Evolutionary conservation across 208 protist genomes (phyloP).

Genomic region (Novymonas esmeraldas): DNA sequence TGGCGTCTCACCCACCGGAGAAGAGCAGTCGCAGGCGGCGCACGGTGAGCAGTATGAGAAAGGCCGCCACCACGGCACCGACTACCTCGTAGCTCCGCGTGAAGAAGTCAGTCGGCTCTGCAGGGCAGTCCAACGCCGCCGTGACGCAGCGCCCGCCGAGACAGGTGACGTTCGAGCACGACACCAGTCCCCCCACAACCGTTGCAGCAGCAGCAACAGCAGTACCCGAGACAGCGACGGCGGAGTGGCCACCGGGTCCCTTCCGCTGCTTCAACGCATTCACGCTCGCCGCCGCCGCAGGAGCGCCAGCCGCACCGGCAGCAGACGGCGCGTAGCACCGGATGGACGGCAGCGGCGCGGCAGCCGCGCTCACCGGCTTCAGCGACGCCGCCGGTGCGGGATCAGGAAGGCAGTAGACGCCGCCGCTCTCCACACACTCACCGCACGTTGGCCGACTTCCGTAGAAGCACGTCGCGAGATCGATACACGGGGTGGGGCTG

Average conservation of each 20-base stretch:
- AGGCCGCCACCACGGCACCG: background rate
- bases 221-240: no score
- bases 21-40: constrained; percentile 9
- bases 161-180: constrained; percentile 5
- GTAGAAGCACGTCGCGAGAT: constrained; percentile 49
- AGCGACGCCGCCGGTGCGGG: background rate
- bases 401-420: constrained; percentile 37
- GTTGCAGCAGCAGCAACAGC: background rate
- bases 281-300: no score
- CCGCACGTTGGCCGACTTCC: constrained; percentile 36
- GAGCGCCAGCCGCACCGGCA: background rate
- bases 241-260: no score
- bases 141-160: constrained; percentile 11
- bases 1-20: no score
- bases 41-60: background rate
- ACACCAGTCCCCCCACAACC: background rate
- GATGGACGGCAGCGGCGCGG: background rate
- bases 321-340: constrained; percentile 39
- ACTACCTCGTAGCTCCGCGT: constrained; percentile 20
- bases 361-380: background rate
- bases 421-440: constrained; percentile 44
- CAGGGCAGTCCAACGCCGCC: constrained; percentile 6
- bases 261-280: no score
- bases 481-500: constrained; percentile 21
- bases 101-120: constrained; percentile 3